A percentile compares a stretch with the other conserved stretches of the same genome.
Evolutionary conservation across 2,329 filamentous ascomycete species (phyloP).

Genomic region (Neofusicoccum sp.): DNA sequence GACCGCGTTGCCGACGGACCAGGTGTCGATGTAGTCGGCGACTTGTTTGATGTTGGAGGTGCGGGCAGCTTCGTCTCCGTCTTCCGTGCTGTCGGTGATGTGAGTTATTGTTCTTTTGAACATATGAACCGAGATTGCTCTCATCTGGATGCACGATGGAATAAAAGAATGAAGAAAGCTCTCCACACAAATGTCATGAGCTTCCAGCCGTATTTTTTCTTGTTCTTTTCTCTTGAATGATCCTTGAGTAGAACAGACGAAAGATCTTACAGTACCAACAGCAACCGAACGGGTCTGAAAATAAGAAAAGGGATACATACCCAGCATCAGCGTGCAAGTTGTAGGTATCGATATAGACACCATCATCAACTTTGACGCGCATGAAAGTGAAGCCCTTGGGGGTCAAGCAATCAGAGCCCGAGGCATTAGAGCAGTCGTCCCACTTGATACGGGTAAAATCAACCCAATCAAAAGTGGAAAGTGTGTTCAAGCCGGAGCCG

Average conservation of each 20-base stretch:
- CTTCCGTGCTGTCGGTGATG: conserved; percentile 37
- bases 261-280: too few species aligned
- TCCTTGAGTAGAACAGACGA: too few species aligned
- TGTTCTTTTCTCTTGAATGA: too few species aligned
- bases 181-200: too few species aligned
- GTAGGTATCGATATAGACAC: conserved; percentile 62
- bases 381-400: conserved; percentile 70
- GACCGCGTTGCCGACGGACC: conserved; percentile 61
- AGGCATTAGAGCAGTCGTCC: conserved; percentile 55
- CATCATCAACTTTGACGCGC: conserved; percentile 53
- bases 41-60: conserved; percentile 60
- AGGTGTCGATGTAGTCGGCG: conserved; percentile 54
- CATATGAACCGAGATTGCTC: too few species aligned
- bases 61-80: conserved; percentile 56
- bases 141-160: too few species aligned
- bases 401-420: conserved; percentile 61
- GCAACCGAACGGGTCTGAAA: neutral
- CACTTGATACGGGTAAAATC: conserved; percentile 60
- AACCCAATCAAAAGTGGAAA: conserved; percentile 59
- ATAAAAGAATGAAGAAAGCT: too few species aligned
- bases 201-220: too few species aligned
- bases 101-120: neutral
- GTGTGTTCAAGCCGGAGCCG: conserved; percentile 63
- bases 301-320: conserved; percentile 24
- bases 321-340: conserved; percentile 68